phyloP scores from a whole-genome alignment of 805 yeast genomes.

The Saccharomycopsis fermentans region DNA sequence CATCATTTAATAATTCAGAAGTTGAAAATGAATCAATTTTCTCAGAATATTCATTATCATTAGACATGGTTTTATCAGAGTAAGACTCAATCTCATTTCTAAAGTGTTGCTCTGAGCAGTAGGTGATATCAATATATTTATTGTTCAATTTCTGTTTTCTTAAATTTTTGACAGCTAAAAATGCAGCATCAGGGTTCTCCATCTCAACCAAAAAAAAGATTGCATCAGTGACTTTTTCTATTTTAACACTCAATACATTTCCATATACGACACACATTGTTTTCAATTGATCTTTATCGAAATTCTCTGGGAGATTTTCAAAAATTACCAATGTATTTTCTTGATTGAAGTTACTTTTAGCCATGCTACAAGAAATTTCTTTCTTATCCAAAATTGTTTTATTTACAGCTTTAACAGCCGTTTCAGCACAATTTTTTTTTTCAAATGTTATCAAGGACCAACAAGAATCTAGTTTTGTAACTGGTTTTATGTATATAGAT shows the following conservation, averaged over 20 bases:
- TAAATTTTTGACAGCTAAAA: background rate
- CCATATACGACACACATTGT: constrained; percentile 11
- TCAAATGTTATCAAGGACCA: constrained; percentile 37
- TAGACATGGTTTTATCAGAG: background rate
- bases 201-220: constrained; percentile 9
- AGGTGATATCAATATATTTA: background rate
- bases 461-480: constrained; percentile 21
- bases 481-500: constrained; percentile 27
- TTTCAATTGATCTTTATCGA: constrained; percentile 5
- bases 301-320: constrained; percentile 4
- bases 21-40: background rate
- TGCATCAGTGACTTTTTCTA: background rate
- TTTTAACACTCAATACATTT: constrained; percentile 5
- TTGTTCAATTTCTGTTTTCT: background rate
- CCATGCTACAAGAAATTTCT: constrained; percentile 24
- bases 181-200: constrained; percentile 3
- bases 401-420: constrained; percentile 28
- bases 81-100: background rate
- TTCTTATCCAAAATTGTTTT: constrained; percentile 23
- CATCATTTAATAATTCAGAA: background rate
- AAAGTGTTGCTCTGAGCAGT: background rate
- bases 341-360: constrained; percentile 18
- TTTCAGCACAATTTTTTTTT: constrained; percentile 26
- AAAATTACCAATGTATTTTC: constrained; percentile 1
- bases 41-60: background rate